Evolutionary conservation across 2,329 filamentous ascomycete species (phyloP).

Genomic region (Paramyrothecium roridum): DNA sequence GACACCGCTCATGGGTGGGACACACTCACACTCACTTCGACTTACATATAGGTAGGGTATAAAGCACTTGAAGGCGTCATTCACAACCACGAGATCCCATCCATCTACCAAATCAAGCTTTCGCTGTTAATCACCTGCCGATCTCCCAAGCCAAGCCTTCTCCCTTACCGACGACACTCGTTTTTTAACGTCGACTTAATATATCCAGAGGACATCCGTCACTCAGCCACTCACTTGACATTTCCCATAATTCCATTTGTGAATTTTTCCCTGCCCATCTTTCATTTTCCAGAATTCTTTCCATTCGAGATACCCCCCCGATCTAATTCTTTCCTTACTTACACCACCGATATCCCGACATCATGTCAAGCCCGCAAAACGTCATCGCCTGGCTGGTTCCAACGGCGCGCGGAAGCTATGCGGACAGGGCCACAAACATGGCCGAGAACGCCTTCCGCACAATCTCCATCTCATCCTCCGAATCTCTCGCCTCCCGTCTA

Average conservation of each 20-base stretch:
- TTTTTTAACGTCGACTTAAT: conserved; percentile 13
- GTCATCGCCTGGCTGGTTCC: conserved; percentile 38
- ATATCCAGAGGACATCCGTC: conserved; percentile 4
- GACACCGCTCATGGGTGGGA: not conserved
- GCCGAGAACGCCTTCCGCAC: conserved; percentile 26
- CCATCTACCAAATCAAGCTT: not conserved
- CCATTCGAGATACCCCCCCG: not conserved
- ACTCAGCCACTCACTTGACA: conserved; percentile 9
- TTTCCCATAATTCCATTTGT: not conserved
- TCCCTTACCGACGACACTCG: conserved; percentile 15
- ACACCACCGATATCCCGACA: conserved; percentile 9
- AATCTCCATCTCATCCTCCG: conserved; percentile 17
- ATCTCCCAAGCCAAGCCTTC: not conserved
- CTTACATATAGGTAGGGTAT: not conserved
- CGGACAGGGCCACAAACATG: conserved; percentile 27
- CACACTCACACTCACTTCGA: not conserved
- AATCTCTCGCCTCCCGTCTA: conserved; percentile 23
- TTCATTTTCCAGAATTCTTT: conserved; percentile 5
- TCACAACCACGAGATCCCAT: not conserved
- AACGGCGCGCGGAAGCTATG: conserved; percentile 26
- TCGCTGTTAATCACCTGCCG: not conserved
- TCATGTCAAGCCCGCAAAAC: conserved; percentile 18
- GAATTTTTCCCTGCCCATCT: conserved; percentile 1
- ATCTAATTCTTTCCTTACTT: not conserved
- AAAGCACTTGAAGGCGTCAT: not conserved